Conservation (phyloP, 306 rosid species). For the Trichosanthes truncata region DNA sequence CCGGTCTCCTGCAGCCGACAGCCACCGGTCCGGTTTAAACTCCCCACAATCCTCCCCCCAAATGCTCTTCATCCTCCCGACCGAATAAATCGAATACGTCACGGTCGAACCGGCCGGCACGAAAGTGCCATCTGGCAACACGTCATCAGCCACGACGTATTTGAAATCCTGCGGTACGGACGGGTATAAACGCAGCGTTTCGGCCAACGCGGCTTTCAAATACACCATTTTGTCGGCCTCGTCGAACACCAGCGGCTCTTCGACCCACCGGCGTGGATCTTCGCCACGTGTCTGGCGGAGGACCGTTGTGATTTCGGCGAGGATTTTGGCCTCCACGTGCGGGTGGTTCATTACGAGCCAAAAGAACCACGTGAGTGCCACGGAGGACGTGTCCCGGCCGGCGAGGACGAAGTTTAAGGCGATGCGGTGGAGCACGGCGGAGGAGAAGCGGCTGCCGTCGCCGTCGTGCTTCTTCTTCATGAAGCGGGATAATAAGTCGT, state of each 20-base stretch:
- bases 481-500: slow-evolving; percentile 71
- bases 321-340: slow-evolving; percentile 41
- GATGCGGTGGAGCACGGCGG: slow-evolving; percentile 44
- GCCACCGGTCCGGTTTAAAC: slow-evolving; percentile 87
- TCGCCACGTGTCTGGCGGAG: slow-evolving; percentile 51
- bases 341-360: slow-evolving; percentile 78
- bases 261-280: slow-evolving; percentile 34
- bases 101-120: slow-evolving; percentile 90
- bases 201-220: slow-evolving; percentile 70
- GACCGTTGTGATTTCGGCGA: slow-evolving; percentile 36
- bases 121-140: slow-evolving; percentile 72
- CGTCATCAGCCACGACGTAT: slow-evolving; percentile 54
- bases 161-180: slow-evolving; percentile 88
- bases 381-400: slow-evolving; percentile 94
- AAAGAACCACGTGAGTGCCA: slow-evolving; percentile 93
- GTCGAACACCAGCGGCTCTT: slow-evolving; percentile 64
- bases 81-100: slow-evolving; percentile 82
- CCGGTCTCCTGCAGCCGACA: slow-evolving; percentile 48
- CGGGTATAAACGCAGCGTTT: slow-evolving; percentile 73
- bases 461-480: slow-evolving; percentile 61
- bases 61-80: slow-evolving; percentile 74
- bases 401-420: slow-evolving; percentile 92
- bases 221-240: slow-evolving; percentile 68
- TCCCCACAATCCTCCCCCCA: slow-evolving; percentile 97
- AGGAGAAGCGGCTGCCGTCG: slow-evolving; percentile 33